phyloP scores from a whole-genome alignment of 139 green algal genomes.

The Chlamydomonas eustigma region DNA sequence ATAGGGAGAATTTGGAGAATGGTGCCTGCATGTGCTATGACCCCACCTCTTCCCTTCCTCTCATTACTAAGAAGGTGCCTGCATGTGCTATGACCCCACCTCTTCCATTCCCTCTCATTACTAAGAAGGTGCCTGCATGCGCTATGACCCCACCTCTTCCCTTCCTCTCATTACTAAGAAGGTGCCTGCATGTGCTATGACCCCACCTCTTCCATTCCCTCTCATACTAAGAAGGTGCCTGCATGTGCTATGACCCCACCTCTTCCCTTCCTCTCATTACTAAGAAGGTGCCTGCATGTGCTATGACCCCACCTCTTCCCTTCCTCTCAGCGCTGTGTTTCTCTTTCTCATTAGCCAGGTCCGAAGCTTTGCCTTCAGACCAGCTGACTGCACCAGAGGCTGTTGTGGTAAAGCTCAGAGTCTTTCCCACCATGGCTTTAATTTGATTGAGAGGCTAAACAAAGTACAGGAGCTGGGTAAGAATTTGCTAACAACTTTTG shows the following conservation, averaged over 20 bases:
- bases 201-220: no score
- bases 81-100: neutral
- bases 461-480: no score
- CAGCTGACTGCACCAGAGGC: slow-evolving; percentile 74
- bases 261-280: neutral
- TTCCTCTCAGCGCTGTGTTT: slow-evolving; percentile 7
- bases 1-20: no score
- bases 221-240: neutral
- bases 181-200: no score
- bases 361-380: slow-evolving; percentile 31
- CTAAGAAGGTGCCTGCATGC: no score
- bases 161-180: no score
- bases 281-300: neutral
- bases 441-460: slow-evolving; percentile 50
- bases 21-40: neutral
- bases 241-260: neutral
- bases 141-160: no score
- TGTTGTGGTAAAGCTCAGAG: slow-evolving; percentile 59
- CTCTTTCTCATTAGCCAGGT: neutral
- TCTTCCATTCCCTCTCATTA: neutral
- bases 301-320: neutral
- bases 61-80: neutral
- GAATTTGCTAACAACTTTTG: no score
- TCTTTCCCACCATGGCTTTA: slow-evolving; percentile 29
- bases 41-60: neutral